Conservation (phyloP, 306 rosid genomes). For the Mimosa pudica region DNA sequence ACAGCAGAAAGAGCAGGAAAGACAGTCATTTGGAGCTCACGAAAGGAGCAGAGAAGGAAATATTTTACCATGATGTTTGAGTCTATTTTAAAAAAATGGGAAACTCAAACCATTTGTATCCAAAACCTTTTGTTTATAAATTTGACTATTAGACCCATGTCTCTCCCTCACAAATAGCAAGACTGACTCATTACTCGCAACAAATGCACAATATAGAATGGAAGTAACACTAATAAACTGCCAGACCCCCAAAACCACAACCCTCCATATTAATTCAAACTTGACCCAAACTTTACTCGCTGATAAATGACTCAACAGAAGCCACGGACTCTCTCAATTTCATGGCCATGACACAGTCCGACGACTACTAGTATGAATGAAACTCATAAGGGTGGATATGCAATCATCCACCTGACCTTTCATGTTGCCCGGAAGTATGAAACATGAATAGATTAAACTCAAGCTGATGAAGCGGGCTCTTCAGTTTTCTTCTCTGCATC, state of each 20-base stretch:
- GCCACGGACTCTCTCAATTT: constrained; percentile 35
- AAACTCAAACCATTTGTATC: constrained; percentile 35
- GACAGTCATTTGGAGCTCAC: neutral
- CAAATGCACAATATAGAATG: constrained; percentile 34
- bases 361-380: constrained; percentile 31
- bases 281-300: constrained; percentile 43
- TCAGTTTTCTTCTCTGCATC: constrained; percentile 57
- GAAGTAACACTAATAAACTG: constrained; percentile 28
- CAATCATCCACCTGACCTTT: constrained; percentile 42
- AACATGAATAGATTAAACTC: constrained; percentile 31
- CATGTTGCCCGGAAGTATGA: constrained; percentile 36
- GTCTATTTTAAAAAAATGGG: constrained; percentile 4
- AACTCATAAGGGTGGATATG: constrained; percentile 23
- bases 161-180: constrained; percentile 20
- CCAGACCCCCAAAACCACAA: constrained; percentile 44
- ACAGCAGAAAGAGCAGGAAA: neutral
- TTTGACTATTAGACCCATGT: constrained; percentile 13
- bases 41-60: neutral
- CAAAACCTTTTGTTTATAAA: constrained; percentile 37
- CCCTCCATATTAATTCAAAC: constrained; percentile 46
- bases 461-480: constrained; percentile 54
- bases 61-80: constrained; percentile 8
- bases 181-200: constrained; percentile 27
- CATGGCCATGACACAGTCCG: constrained; percentile 44
- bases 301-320: constrained; percentile 40